phyloP scores from a whole-genome alignment of 1,284 basidiomycete genomes.

The Leccinum fallax region DNA sequence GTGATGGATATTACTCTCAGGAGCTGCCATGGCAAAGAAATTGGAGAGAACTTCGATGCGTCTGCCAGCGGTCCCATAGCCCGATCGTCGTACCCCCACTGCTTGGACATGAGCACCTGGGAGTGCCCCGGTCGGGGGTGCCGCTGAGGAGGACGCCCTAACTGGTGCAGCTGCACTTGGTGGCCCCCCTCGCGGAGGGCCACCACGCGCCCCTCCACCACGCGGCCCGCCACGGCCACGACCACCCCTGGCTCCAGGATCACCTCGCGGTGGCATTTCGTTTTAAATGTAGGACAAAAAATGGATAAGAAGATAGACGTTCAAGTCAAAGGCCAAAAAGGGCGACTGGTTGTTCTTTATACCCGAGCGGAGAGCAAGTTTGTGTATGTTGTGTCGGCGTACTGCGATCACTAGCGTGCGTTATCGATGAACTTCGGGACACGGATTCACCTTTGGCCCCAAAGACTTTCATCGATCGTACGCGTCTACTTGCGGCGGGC shows the following conservation, averaged over 20 bases:
- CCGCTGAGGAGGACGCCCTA: slow-evolving; percentile 34
- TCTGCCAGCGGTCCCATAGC: slow-evolving; percentile 59
- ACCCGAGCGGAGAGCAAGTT: slow-evolving; percentile 22
- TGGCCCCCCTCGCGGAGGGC: slow-evolving; percentile 31
- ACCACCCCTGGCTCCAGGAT: slow-evolving; percentile 25
- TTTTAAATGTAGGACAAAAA: background rate
- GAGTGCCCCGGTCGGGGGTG: slow-evolving; percentile 36
- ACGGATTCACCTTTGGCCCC: background rate
- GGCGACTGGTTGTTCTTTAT: slow-evolving; percentile 23
- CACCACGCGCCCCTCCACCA: slow-evolving; percentile 28
- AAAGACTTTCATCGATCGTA: background rate
- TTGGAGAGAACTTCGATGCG: slow-evolving; percentile 60
- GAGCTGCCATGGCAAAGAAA: slow-evolving; percentile 61
- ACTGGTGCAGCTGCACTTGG: slow-evolving; percentile 36
- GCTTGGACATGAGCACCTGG: slow-evolving; percentile 50
- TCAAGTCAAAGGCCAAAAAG: slow-evolving; percentile 16
- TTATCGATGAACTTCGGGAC: background rate
- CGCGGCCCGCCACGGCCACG: slow-evolving; percentile 21
- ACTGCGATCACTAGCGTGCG: slow-evolving; percentile 10
- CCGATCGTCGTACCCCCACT: slow-evolving; percentile 66
- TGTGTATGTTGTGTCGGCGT: slow-evolving; percentile 32
- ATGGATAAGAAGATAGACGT: slow-evolving; percentile 22
- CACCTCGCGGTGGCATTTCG: slow-evolving; percentile 32
- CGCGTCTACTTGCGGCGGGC: background rate
- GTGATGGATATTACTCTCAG: slow-evolving; percentile 65